Evolutionary conservation across 208 protist species (phyloP), one percentile per base, ranked within the genome.

Genomic region (Acanthamoeba triangularis): DNA sequence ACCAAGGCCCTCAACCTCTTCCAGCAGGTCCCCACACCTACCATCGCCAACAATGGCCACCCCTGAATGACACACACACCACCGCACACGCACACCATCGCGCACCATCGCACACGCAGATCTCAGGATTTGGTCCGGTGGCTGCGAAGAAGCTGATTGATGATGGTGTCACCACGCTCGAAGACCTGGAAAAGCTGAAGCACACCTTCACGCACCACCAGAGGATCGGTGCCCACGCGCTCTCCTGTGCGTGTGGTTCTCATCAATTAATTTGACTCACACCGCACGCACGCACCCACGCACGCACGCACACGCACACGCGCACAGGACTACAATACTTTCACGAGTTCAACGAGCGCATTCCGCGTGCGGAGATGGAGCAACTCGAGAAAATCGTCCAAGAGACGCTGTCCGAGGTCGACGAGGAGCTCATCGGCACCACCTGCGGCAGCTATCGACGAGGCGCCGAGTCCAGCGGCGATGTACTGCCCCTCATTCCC

Each of bases 191-290:
- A 56, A 95, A 95, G 28, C 35, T 96, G 1, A 92, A 88, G 61
- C 35, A 78, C 54, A 95, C 33, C 52, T 59, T 96, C 33, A 96
- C 76, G 7, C 88, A 96, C 67, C 93, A 96, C 18, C 96, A 96
- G 94, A 52, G 78, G 74, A 87, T 96, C 35, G 96, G 96, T n/a
- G 49, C 49, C 3, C 10, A 54, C 49, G 49, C 49, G 0, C 49
- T 10, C 49, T 54, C 0, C 49, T n/a, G n/a, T n/a, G n/a, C n/a
- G n/a, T n/a, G n/a, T n/a, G n/a, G n/a, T n/a, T n/a, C n/a, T n/a
- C n/a, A n/a, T n/a, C n/a, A n/a, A n/a, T n/a, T n/a, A n/a, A n/a
- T n/a, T n/a, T n/a, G n/a, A 54, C 49, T 54, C 49, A 11, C 37
- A 41, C 1, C 37, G 1, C 2, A 41, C 37, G 37, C 37, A 41